Evolutionary conservation across 176 grass and related monocot species (phyloP).

Genomic region (Zea luxurians): DNA sequence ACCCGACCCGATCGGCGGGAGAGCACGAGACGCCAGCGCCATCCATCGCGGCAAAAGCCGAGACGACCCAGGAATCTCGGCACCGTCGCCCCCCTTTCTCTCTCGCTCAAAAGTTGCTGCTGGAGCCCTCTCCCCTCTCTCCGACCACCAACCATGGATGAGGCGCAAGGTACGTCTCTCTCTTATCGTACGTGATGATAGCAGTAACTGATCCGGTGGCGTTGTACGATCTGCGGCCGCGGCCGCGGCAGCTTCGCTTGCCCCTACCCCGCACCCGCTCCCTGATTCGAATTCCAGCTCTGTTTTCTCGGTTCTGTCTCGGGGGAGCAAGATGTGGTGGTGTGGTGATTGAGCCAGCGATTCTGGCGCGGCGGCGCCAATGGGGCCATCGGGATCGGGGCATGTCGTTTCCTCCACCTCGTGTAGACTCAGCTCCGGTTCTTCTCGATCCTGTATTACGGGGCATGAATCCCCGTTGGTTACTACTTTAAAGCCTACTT

Average conservation of each 20-base stretch:
- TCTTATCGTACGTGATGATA: not conserved
- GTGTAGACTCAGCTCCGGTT: too few relatives aligned
- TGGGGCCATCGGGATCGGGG: not conserved
- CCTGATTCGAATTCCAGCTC: not conserved
- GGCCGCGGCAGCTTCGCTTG: not conserved
- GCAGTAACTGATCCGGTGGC: too few relatives aligned
- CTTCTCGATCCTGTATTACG: too few relatives aligned
- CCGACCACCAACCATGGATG: conserved; percentile 45
- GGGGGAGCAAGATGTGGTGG: too few relatives aligned
- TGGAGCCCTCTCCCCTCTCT: not conserved
- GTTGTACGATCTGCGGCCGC: not conserved
- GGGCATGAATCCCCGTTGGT: too few relatives aligned
- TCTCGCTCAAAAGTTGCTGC: conserved; percentile 16
- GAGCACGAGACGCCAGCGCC: too few relatives aligned
- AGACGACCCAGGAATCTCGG: too few relatives aligned
- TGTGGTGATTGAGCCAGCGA: not conserved
- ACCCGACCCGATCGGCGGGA: too few relatives aligned
- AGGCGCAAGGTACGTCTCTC: conserved; percentile 52
- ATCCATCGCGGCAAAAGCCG: too few relatives aligned
- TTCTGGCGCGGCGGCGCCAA: too few relatives aligned
- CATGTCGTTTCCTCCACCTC: too few relatives aligned
- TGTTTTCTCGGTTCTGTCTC: not conserved
- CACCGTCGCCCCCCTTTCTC: not conserved
- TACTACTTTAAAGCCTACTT: too few relatives aligned
- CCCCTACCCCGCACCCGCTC: not conserved